Base-by-base conservation (phyloP, 805 yeast genomes). In the Yamadazyma phyllophila region DNA sequence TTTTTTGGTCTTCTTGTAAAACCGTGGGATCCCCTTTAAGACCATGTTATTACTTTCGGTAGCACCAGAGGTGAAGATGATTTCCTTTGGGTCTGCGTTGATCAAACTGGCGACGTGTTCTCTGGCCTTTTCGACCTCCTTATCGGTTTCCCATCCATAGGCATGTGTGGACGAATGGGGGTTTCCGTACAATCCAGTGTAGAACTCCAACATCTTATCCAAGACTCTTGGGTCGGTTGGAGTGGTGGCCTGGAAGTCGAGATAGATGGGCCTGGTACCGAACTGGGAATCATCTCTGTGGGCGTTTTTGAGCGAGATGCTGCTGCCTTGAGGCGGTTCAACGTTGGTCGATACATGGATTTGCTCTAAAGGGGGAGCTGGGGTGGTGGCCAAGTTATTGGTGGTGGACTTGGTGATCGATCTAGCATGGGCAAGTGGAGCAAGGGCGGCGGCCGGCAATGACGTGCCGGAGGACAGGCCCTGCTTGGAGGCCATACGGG, bases 71-170 rank as follows among this genome's bases (percentile, higher is more conserved):
- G 98, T 94, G 73, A 94, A 91, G 39, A 94, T 85, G 57, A 94
- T 94, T 69, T 94, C 99, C 71, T 92, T 92, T 45, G 98, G 88
- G 63, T 94, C 96, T 29, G 99, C 99, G 26, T 82, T 80, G 57
- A 94, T 89, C 44, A 94, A 78, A 26, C 75, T 74, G 2, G 99
- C 98, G 43, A 94, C 74, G 57, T 92, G 77, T 43, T 71, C 75
- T 58, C 99, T 80, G 5, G 99, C 96, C 41, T 71, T 70, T 61
- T 94, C 99, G 13, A 94, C 94, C 48, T 85, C 96, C 52, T 78
- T 80, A 48, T 92, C 97, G 2, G 99, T 88, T 70, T 94, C 99
- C 99, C 99, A 94, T 30, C 99, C 99, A 63, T 92, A 94, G 5
- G 96, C 80, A 63, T 94, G 99, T 2, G 99, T 94, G 48, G 94